Percentiles rank a stretch among this genome's conserved stretches.
Conservation (phyloP, 192 early-diverging fungal species). For the Neocallimastix lanati region DNA sequence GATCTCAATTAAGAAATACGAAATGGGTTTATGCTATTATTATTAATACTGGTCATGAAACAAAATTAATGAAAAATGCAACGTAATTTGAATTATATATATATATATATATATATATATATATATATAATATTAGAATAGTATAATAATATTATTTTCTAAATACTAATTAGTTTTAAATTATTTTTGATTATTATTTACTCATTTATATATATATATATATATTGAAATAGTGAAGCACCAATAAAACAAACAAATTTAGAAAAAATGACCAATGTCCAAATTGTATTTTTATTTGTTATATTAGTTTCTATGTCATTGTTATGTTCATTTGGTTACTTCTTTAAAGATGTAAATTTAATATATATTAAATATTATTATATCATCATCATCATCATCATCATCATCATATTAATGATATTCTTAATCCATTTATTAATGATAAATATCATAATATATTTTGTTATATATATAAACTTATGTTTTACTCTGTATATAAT, state of each 20-base stretch:
- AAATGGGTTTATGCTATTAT: conserved; percentile 81
- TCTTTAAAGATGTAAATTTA: conserved; percentile 5
- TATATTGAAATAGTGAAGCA: conserved; percentile 46
- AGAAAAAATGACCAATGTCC: conserved; percentile 73
- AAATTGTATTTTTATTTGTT: conserved; percentile 83
- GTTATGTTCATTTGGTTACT: conserved; percentile 67
- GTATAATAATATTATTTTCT: no score
- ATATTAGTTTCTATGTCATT: conserved; percentile 71
- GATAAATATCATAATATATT: no score
- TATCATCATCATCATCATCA: no score
- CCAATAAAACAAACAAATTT: conserved; percentile 86
- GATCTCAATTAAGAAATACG: conserved; percentile 86
- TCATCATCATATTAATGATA: no score
- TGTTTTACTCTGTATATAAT: neutral
- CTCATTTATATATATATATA: no score
- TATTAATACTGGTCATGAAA: conserved; percentile 92
- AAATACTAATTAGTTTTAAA: neutral
- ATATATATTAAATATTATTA: no score
- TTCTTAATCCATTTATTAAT: no score
- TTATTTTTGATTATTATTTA: no score
- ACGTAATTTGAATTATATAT: no score
- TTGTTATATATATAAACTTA: neutral
- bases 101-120: no score
- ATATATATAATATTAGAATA: neutral
- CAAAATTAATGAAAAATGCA: conserved; percentile 92